Evolutionary conservation across 257 asterid genomes (phyloP), one percentile per base, ranked within the genome.

Genomic region (Solanum habrochaites): DNA sequence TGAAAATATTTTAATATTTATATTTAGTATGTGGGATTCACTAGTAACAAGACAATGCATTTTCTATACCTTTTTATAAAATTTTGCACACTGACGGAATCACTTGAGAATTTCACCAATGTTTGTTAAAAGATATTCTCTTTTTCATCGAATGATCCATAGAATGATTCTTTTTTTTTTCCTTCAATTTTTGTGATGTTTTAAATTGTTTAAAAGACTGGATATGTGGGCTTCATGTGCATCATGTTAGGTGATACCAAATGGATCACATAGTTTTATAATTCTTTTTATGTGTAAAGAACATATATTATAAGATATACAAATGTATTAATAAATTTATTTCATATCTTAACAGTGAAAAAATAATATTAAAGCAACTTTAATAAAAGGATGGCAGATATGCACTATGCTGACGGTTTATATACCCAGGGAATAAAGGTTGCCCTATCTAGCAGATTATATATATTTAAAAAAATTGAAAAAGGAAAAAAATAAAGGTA

Each of bases 391-490:
- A 64, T 66, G 75, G 80, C 80, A 66, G 86, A 66, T 15, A 64
- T 21, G 67, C 71, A 64, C 64, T 83, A 83, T 64, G 86, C 86
- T 83, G 86, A 83, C 78, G 43, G 86, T 83, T 78, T 83, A 83
- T 83, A 64, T 64, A 62, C 62, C 86, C 77, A 40, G 86, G 10
- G 52, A 83, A 83, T 83, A 83, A 83, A 83, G 86, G 27, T 83
- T 39, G 25, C 35, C 84, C 84, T 78, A 43, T 52, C 62, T 78
- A 25, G 25, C 23, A 43, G 83, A 78, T 43, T 14, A 7, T 45
- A 78, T 78, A 14, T 78, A 78, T 25, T 14, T 25, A 14, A 56
- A 43, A 77, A 43, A 1, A 0, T 43, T 37, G 5, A 73, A 10
- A 39, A 10, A 39, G 52, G 27, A 35, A 39, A 71, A 71, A 73